Evolutionary conservation across 2,329 filamentous ascomycete genomes (phyloP).

Genomic region (Botrytis elliptica): DNA sequence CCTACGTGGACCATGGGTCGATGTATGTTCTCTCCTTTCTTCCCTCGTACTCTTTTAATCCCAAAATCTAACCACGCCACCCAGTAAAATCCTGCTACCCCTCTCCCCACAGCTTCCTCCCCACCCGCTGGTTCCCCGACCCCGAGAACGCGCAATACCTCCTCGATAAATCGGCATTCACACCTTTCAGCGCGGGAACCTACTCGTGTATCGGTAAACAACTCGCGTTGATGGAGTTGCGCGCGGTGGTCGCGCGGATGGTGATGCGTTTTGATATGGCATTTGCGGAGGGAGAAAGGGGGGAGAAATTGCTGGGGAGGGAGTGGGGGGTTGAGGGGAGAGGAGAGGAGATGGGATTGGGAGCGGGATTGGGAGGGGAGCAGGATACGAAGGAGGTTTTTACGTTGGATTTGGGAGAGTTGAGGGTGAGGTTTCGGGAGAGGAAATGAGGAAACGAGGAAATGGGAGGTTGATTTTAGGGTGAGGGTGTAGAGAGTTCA

Average conservation of each 20-base stretch:
- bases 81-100: slow-evolving; percentile 20
- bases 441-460: background rate
- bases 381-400: slow-evolving; percentile 1
- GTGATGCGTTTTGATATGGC: background rate
- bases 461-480: no score
- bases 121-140: slow-evolving; percentile 36
- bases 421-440: background rate
- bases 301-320: background rate
- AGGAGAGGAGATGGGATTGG: background rate
- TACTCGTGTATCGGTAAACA: slow-evolving; percentile 39
- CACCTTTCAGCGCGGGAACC: slow-evolving; percentile 34
- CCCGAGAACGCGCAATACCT: slow-evolving; percentile 25
- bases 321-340: background rate
- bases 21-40: slow-evolving; percentile 14
- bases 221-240: slow-evolving; percentile 39
- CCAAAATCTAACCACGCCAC: background rate
- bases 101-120: slow-evolving; percentile 35
- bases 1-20: slow-evolving; percentile 24
- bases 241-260: slow-evolving; percentile 30
- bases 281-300: background rate
- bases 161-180: slow-evolving; percentile 33
- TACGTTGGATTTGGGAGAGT: background rate
- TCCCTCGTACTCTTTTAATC: no score
- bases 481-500: background rate
- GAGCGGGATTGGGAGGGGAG: background rate